phyloP scores from a whole-genome alignment of 768 basidiomycete species.

The Mycena indigotica region DNA sequence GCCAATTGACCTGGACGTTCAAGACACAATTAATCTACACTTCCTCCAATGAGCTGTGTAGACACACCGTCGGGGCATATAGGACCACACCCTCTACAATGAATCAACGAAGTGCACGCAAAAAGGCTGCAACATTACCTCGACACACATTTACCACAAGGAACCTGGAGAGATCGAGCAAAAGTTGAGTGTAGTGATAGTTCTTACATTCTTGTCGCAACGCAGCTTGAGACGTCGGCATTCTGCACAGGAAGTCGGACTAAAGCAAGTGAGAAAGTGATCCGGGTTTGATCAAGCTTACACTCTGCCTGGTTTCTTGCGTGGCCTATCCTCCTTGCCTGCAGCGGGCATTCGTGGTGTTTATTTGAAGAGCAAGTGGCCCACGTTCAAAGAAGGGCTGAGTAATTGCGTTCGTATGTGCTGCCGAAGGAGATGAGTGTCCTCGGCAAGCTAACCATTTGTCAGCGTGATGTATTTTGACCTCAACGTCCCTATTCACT shows the following conservation, averaged over 20 bases:
- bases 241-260: constrained; percentile 55
- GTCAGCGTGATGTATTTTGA: constrained; percentile 59
- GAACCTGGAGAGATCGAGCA: constrained; percentile 53
- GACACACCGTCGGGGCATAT: constrained; percentile 75
- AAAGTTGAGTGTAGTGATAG: no score
- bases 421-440: neutral
- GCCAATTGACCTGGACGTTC: constrained; percentile 7
- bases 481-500: constrained; percentile 61
- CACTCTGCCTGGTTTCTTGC: constrained; percentile 24
- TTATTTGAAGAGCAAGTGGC: no score
- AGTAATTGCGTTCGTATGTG: no score
- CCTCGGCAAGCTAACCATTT: neutral
- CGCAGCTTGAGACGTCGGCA: constrained; percentile 63
- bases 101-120: neutral
- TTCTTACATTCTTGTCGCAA: constrained; percentile 68
- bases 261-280: constrained; percentile 18
- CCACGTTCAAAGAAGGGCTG: no score
- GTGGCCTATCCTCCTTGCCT: constrained; percentile 17
- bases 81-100: constrained; percentile 61
- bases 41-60: constrained; percentile 1
- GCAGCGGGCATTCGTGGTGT: constrained; percentile 3
- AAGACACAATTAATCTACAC: constrained; percentile 3
- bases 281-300: neutral
- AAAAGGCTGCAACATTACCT: constrained; percentile 19
- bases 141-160: constrained; percentile 77